Evolutionary conservation across 139 green algal genomes (phyloP).

Genomic region (Chlorella sorokiniana): DNA sequence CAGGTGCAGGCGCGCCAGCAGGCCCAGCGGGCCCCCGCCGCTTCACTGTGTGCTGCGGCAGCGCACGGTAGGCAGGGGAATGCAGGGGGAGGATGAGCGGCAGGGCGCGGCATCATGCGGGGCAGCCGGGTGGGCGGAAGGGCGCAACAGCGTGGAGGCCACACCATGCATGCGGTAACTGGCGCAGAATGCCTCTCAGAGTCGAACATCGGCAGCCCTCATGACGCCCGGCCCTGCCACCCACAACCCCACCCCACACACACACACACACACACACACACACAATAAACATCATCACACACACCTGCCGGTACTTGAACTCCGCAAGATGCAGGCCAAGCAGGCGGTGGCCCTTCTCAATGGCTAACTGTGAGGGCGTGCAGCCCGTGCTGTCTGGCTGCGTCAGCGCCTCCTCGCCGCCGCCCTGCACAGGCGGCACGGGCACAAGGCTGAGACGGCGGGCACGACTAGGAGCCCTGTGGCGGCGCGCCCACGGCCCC

Average conservation of each 20-base stretch:
- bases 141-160: too few relatives aligned
- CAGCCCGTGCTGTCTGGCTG: conserved; percentile 79
- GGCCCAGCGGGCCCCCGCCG: conserved; percentile 21
- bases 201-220: too few relatives aligned
- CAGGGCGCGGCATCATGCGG: not conserved
- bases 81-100: not conserved
- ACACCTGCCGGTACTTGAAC: conserved; percentile 57
- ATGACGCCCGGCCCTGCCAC: too few relatives aligned
- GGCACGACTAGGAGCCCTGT: too few relatives aligned
- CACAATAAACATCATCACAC: not conserved
- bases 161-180: too few relatives aligned
- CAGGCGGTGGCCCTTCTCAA: conserved; percentile 90
- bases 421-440: conserved; percentile 49
- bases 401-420: conserved; percentile 59
- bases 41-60: not conserved
- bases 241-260: not conserved
- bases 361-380: conserved; percentile 88
- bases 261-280: not conserved
- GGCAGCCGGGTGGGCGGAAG: not conserved
- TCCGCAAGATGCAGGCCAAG: conserved; percentile 71
- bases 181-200: too few relatives aligned
- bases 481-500: not conserved
- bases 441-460: not conserved
- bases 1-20: conserved; percentile 75
- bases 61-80: not conserved